Evolutionary conservation across 495 filamentous ascomycete genomes (phyloP), one percentile per base, ranked within the genome.

Genomic region (Pseudoneurospora amorphoporcata): DNA sequence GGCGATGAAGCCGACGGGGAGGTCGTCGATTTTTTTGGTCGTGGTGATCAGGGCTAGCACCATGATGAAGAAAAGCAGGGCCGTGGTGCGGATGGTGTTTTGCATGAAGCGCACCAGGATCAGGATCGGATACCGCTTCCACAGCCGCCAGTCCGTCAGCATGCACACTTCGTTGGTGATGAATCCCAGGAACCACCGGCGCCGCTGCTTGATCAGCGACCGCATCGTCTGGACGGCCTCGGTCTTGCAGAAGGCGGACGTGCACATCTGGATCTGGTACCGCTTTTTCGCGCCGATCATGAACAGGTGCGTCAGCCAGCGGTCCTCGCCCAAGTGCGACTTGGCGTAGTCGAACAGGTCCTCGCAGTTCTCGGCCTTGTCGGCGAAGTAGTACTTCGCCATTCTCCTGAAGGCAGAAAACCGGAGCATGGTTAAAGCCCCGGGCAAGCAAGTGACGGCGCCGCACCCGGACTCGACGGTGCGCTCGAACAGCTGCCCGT

Each of bases 151-250:
- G 81, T 99, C 95, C 12, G 95, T 99, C 83, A 99, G 84, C 95
- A 99, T 98, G 84, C 95, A 98, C 2, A 93, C 95, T 77, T 98
- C 95, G 81, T 99, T 99, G 17, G 95, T 98, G 82, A 99, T 95
- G 80, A 97, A 98, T 1, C 95, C 95, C 68, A 99, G 86, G 78
- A 99, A 99, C 95, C 95, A 99, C 75, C 95, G 88, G 68, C 95
- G 91, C 39, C 95, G 91, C 82, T 99, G 95, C 84, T 99, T 98
- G 78, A 98, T 84, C 58, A 99, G 88, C 79, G 90, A 94, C 68
- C 82, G 80, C 77, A 95, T 95, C 19, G 91, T 94, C 80, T 97
- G 93, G 32, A 98, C 95, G 10, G 95, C 95, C 79, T 98, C 95
- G 3, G 95, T 99, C 83, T 99, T 99, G 85, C 95, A 99, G 77